phyloP scores from a whole-genome alignment of 2,329 filamentous ascomycete species.

The Paracamarosporium sp. region DNA sequence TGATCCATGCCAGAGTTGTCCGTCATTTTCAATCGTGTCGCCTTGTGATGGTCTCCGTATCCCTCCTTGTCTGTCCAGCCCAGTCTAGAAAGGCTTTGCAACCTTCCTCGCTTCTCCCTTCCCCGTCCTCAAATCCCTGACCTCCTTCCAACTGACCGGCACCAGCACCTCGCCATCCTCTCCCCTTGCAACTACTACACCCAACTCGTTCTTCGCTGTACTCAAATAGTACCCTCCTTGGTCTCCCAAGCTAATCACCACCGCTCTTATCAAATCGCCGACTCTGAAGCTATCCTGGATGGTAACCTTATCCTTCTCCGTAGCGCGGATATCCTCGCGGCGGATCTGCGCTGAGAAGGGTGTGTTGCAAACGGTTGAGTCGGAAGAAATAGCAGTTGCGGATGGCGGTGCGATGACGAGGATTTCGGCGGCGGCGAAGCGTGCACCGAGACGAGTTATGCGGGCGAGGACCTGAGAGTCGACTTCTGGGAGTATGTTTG shows the following conservation, averaged over 20 bases:
- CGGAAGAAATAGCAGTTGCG: conserved; percentile 27
- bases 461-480: conserved; percentile 81
- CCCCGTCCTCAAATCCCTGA: conserved; percentile 82
- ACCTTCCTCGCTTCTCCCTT: conserved; percentile 84
- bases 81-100: conserved; percentile 74
- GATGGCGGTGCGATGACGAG: conserved; percentile 67
- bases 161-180: conserved; percentile 90
- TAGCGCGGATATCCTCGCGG: conserved; percentile 89
- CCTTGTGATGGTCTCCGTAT: neutral
- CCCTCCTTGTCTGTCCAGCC: no score
- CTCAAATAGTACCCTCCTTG: conserved; percentile 95
- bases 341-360: conserved; percentile 87
- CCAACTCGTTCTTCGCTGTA: conserved; percentile 88
- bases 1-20: neutral
- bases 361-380: conserved; percentile 68
- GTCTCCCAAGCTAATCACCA: conserved; percentile 90
- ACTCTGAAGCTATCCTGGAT: conserved; percentile 91
- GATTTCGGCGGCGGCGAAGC: conserved; percentile 86
- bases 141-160: conserved; percentile 94
- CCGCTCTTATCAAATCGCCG: conserved; percentile 87
- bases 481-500: conserved; percentile 82
- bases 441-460: conserved; percentile 83
- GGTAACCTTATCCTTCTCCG: conserved; percentile 93
- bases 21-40: neutral
- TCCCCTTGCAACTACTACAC: conserved; percentile 91